Conservation (phyloP, 495 filamentous ascomycete genomes). For the Letharia lupina region DNA sequence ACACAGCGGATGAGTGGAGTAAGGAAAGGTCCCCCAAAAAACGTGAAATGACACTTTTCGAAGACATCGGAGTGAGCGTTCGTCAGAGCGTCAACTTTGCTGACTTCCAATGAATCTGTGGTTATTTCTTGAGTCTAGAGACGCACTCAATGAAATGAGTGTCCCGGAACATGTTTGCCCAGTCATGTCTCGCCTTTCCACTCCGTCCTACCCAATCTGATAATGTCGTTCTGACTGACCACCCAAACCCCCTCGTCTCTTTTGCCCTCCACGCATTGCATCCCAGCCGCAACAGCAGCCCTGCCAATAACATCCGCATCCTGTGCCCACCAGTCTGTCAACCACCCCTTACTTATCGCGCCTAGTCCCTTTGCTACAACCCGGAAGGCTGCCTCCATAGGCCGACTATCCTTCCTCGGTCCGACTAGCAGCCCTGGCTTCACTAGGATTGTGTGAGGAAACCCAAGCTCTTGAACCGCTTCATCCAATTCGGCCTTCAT, state of each 20-base stretch:
- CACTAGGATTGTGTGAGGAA: slow-evolving; percentile 65
- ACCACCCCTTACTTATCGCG: slow-evolving; percentile 41
- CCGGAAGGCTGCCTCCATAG: slow-evolving; percentile 36
- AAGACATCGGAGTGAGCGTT: background rate
- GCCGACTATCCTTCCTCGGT: slow-evolving; percentile 49
- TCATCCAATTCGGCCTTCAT: slow-evolving; percentile 84
- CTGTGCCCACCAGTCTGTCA: slow-evolving; percentile 63
- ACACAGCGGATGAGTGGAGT: background rate
- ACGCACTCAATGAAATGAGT: too few species aligned
- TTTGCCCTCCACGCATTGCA: slow-evolving; percentile 27
- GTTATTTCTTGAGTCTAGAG: background rate
- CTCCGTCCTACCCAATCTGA: slow-evolving; percentile 29
- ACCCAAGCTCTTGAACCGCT: slow-evolving; percentile 58
- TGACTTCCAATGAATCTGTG: background rate
- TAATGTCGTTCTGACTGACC: slow-evolving; percentile 30
- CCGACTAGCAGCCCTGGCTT: slow-evolving; percentile 71
- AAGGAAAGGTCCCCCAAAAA: background rate
- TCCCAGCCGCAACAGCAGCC: slow-evolving; percentile 55
- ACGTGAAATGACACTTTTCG: background rate
- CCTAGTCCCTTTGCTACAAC: slow-evolving; percentile 43
- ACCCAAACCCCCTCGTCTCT: slow-evolving; percentile 26
- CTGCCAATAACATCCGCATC: slow-evolving; percentile 66
- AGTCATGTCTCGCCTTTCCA: slow-evolving; percentile 8
- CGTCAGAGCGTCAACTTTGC: background rate
- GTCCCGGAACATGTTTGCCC: background rate